phyloP scores from a whole-genome alignment of 1,284 basidiomycete species.

The Boletus semigastroideus region DNA sequence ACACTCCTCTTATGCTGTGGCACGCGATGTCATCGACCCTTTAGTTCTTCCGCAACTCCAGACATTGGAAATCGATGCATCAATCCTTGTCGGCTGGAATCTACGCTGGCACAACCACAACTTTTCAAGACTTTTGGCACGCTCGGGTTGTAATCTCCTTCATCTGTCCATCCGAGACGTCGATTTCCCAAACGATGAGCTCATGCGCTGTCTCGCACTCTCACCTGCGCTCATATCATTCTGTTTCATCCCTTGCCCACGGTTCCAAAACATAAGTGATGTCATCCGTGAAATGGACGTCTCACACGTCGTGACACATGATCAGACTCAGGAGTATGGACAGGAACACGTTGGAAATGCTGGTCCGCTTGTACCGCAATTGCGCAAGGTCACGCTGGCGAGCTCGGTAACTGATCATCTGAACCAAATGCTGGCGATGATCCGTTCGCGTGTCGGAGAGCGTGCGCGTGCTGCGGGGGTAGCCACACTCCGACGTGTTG shows the following conservation, averaged over 20 bases:
- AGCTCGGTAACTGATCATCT: constrained; percentile 13
- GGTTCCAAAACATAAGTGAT: constrained; percentile 16
- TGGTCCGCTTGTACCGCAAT: constrained; percentile 3
- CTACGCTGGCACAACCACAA: constrained; percentile 4
- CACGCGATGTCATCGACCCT: constrained; percentile 1
- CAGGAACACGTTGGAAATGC: not conserved
- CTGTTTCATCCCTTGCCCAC: constrained; percentile 22
- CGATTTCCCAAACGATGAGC: constrained; percentile 18
- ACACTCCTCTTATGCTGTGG: not conserved
- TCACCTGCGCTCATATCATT: constrained; percentile 14
- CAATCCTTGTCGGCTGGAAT: not conserved
- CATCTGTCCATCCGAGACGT: constrained; percentile 21
- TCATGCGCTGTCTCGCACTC: constrained; percentile 21
- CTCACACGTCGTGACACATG: not conserved
- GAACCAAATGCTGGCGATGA: constrained; percentile 10
- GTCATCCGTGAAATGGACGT: constrained; percentile 12
- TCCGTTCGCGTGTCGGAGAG: constrained; percentile 12
- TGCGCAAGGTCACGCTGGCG: constrained; percentile 19
- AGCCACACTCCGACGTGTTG: constrained; percentile 5
- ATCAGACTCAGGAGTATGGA: not conserved
- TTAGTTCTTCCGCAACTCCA: constrained; percentile 18
- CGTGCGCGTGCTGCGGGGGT: not conserved
- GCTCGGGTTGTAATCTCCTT: constrained; percentile 15
- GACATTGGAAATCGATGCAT: constrained; percentile 19
- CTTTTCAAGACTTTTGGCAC: constrained; percentile 20